phyloP scores from a whole-genome alignment of 352 stramenopile species.

The Thraustochytrium sp. region DNA sequence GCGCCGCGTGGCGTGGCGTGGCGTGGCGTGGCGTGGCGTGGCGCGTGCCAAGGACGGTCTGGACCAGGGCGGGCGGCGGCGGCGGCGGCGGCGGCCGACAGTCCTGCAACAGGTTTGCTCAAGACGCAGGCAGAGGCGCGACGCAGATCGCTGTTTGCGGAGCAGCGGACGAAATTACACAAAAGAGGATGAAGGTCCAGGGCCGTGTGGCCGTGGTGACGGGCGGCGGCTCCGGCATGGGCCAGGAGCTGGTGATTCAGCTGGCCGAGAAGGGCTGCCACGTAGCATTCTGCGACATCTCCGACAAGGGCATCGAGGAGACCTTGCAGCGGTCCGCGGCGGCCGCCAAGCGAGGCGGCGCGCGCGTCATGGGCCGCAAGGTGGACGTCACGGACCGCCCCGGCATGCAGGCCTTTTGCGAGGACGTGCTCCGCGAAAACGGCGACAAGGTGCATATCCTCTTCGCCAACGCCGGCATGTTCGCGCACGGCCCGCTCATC shows the following conservation, averaged over 20 bases:
- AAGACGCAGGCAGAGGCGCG: too few species aligned
- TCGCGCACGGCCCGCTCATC: neutral
- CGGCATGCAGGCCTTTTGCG: neutral
- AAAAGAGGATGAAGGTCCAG: neutral
- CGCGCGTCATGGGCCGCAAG: neutral
- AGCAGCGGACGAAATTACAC: too few species aligned
- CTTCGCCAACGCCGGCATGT: constrained; percentile 16
- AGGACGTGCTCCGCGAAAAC: constrained; percentile 15
- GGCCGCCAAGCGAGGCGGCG: neutral
- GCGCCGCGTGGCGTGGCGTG: too few species aligned
- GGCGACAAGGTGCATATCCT: neutral
- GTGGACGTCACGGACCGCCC: neutral
- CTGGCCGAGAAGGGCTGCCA: neutral
- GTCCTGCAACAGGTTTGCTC: too few species aligned
- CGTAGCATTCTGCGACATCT: constrained; percentile 21
- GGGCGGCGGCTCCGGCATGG: constrained; percentile 12
- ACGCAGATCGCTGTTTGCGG: too few species aligned
- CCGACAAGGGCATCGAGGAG: neutral
- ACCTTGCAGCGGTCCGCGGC: neutral
- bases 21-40: too few species aligned
- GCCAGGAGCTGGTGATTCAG: neutral
- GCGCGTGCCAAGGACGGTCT: too few species aligned
- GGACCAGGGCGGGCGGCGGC: too few species aligned
- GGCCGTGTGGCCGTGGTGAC: constrained; percentile 20
- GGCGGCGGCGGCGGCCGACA: too few species aligned